Evolutionary conservation across 2,329 filamentous ascomycete species (phyloP).

Genomic region (Pleomassaria siparia): DNA sequence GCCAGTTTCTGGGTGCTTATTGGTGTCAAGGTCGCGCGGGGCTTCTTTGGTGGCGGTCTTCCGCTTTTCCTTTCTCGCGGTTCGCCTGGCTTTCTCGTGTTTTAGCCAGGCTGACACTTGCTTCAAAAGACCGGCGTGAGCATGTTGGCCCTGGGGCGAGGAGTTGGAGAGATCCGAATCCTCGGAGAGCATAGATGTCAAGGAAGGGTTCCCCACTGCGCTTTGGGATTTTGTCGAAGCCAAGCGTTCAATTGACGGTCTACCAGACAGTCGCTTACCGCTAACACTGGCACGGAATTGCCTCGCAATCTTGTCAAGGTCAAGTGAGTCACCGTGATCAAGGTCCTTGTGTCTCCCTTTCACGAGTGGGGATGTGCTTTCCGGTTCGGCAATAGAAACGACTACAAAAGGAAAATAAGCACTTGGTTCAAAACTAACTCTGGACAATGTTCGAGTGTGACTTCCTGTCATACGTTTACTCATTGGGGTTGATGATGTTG

Average conservation of each 20-base stretch:
- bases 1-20: constrained; percentile 6
- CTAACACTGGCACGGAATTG: constrained; percentile 43
- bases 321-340: constrained; percentile 46
- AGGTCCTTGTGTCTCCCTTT: constrained; percentile 48
- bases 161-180: constrained; percentile 26
- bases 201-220: constrained; percentile 30
- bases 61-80: constrained; percentile 54
- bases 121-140: constrained; percentile 56
- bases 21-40: constrained; percentile 26
- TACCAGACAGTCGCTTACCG: constrained; percentile 47
- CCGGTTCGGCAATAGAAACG: constrained; percentile 50
- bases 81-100: constrained; percentile 71
- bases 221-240: constrained; percentile 21
- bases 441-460: not conserved
- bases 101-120: constrained; percentile 85
- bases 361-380: constrained; percentile 51
- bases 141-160: constrained; percentile 24
- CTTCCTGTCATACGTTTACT: not conserved
- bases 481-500: not conserved
- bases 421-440: constrained; percentile 2
- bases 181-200: constrained; percentile 33
- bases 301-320: constrained; percentile 41
- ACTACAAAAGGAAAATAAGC: constrained; percentile 38
- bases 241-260: constrained; percentile 40
- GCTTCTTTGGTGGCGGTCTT: constrained; percentile 54